phyloP scores from a whole-genome alignment of 345 rosid genomes.

The Draba incana region DNA sequence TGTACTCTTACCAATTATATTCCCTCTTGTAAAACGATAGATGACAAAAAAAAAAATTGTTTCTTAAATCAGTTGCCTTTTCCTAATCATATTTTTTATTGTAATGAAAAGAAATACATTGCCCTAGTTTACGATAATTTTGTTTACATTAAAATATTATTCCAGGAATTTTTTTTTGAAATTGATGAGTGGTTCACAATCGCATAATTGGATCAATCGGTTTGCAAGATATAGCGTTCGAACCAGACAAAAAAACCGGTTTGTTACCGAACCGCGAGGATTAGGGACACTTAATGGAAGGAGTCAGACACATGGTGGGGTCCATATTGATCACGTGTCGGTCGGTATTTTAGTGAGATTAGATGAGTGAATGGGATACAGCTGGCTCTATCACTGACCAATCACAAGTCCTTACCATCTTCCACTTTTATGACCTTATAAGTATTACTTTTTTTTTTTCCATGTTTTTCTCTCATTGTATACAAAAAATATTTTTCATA shows the following conservation, averaged over 20 bases:
- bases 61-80: too few species aligned
- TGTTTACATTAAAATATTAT: too few species aligned
- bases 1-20: too few species aligned
- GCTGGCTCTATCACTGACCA: constrained; percentile 39
- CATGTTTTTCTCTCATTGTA: background rate
- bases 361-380: constrained; percentile 40
- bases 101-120: too few species aligned
- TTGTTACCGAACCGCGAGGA: constrained; percentile 17
- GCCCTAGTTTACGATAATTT: too few species aligned
- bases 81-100: too few species aligned
- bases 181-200: background rate
- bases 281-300: constrained; percentile 23
- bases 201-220: background rate
- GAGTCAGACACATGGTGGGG: constrained; percentile 37
- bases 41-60: too few species aligned
- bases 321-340: constrained; percentile 29
- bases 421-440: constrained; percentile 9
- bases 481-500: background rate
- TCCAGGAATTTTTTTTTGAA: too few species aligned
- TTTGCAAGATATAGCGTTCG: background rate
- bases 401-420: constrained; percentile 36
- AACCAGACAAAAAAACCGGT: constrained; percentile 10
- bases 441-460: constrained; percentile 8
- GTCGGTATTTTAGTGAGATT: constrained; percentile 24
- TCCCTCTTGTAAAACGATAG: too few species aligned